Conservation (phyloP, 169 alveolate genomes). For the Plasmodium gonderi region DNA sequence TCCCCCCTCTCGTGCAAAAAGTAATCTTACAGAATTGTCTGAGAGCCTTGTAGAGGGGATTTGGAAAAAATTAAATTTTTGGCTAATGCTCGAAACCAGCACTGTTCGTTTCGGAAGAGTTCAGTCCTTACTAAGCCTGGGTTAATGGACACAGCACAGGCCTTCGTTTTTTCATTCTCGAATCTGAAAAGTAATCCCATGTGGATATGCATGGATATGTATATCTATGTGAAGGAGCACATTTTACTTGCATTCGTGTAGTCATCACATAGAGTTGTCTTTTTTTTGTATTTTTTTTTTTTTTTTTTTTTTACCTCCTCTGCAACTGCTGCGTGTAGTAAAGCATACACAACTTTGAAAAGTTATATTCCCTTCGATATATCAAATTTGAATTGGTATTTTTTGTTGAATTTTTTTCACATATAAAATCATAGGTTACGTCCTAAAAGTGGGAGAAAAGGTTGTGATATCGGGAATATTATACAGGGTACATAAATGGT, state of each 20-base stretch:
- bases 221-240: not conserved
- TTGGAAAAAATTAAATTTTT: constrained; percentile 31
- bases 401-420: not conserved
- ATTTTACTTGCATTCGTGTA: not conserved
- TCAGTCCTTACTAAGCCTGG: constrained; percentile 63
- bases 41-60: constrained; percentile 71
- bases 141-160: constrained; percentile 66
- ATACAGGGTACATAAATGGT: no score
- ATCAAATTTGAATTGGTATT: constrained; percentile 17
- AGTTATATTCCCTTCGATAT: constrained; percentile 50
- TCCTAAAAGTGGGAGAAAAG: constrained; percentile 32
- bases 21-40: constrained; percentile 51
- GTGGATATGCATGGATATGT: not conserved
- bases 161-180: constrained; percentile 42
- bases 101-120: constrained; percentile 27
- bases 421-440: constrained; percentile 23
- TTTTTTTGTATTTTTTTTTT: not conserved
- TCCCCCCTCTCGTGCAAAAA: not conserved
- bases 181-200: not conserved
- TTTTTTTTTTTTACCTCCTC: constrained; percentile 17
- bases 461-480: no score
- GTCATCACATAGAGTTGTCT: not conserved
- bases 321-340: constrained; percentile 58
- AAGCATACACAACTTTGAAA: constrained; percentile 70
- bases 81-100: constrained; percentile 41